phyloP scores from a whole-genome alignment of 1,139 yeast species.

The Blastobotrys petasosporus region DNA sequence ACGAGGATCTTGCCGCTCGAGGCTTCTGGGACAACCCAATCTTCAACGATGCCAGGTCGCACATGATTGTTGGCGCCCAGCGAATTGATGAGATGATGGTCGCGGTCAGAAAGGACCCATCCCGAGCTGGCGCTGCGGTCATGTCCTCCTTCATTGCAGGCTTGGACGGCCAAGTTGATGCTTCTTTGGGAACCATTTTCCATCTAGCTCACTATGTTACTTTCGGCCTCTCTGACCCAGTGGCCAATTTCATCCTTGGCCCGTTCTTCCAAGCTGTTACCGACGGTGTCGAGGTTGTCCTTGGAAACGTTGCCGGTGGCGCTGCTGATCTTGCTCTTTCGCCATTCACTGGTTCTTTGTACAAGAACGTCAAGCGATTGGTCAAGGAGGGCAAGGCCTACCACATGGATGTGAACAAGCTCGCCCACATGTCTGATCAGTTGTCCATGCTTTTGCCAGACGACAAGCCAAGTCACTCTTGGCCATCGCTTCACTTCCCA shows the following conservation, averaged over 20 bases:
- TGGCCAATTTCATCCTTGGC: slow-evolving; percentile 26
- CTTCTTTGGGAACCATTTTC: slow-evolving; percentile 24
- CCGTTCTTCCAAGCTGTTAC: slow-evolving; percentile 32
- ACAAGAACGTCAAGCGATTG: slow-evolving; percentile 13
- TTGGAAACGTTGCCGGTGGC: slow-evolving; percentile 23
- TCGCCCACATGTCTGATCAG: no score
- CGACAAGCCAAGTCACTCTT: no score
- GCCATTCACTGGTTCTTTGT: slow-evolving; percentile 13
- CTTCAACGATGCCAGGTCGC: slow-evolving; percentile 5
- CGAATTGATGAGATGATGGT: slow-evolving; percentile 19
- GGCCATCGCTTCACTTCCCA: no score
- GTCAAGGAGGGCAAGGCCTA: slow-evolving; percentile 15
- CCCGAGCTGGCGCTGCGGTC: slow-evolving; percentile 24
- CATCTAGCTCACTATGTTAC: slow-evolving; percentile 24
- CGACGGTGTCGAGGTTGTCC: slow-evolving; percentile 30
- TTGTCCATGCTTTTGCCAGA: no score
- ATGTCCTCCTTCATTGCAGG: slow-evolving; percentile 28
- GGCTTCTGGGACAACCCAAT: background rate
- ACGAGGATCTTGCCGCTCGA: background rate
- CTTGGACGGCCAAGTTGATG: slow-evolving; percentile 32
- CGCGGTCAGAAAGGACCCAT: slow-evolving; percentile 18
- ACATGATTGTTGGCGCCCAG: slow-evolving; percentile 22
- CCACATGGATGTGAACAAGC: slow-evolving; percentile 13
- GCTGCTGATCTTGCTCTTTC: slow-evolving; percentile 14
- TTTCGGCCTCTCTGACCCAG: slow-evolving; percentile 24